Evolutionary conservation across 495 filamentous ascomycete genomes (phyloP), one percentile per base, ranked within the genome.

Genomic region (Aspergillus ostianus): DNA sequence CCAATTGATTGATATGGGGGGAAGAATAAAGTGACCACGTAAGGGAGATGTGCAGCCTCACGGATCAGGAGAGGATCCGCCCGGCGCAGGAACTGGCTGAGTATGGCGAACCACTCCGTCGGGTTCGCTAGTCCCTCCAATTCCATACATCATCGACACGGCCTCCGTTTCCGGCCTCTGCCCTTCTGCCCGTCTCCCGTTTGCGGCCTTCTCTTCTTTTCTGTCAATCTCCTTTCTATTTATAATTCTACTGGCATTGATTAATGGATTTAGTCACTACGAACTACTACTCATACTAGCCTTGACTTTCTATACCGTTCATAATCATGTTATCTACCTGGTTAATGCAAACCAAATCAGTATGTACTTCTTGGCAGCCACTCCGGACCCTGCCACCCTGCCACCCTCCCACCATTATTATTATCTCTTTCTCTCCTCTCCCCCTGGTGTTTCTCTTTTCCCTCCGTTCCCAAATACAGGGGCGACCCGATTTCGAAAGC

Each of bases 21-120:
- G 44, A 46, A 46, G 13, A 46, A 46, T 46, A 18, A 13, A 46
- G 13, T 13, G 44, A 46, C 44, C 18, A 19, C 21, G 47, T 19
- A 20, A 49, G 7, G 18, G 29, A 36, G 23, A 36, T 26, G 32
- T 44, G 18, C 45, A 48, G 55, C 55, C 47, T 65, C 59, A 65
- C 59, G 59, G 63, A 65, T 62, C 59, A 59, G 59, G 63, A 63
- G 64, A 20, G 20, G 64, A 63, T 66, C 64, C 60, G 49, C 57
- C 60, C 60, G 66, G 63, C 63, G 66, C 66, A 68, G 66, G 66
- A 68, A 65, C 66, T 58, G 64, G 23, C 23, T 26, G 23, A 26
- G 23, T 2, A 26, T 4, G 23, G 44, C 61, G 63, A 65, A 48
- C 66, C 66, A 68, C 29, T 62, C 66, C 29, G 60, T 68, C 66